Evolutionary conservation across 2,329 filamentous ascomycete genomes (phyloP), one percentile per base, ranked within the genome.

Genomic region (Periconia sp.): DNA sequence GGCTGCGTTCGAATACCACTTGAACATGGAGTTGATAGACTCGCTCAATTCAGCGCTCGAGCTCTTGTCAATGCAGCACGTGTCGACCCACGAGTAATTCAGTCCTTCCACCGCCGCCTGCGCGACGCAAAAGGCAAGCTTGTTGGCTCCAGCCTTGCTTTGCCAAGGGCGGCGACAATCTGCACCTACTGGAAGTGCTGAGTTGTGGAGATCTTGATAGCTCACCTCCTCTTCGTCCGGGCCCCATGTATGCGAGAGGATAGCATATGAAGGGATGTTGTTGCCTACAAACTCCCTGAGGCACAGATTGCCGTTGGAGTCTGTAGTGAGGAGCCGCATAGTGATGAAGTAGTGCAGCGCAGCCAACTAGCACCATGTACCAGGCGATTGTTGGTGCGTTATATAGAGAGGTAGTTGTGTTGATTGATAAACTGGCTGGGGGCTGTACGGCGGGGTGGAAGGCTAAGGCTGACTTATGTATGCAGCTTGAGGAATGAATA

Each of bases 151-250:
- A 37, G 33, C 11, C 15, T 37, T 37, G 33, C 6, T 14, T 37
- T 13, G 11, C 11, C 15, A 37, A n/a, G 3, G 33, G 15, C 33
- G 11, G 33, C 13, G 33, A 11, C 33, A 3, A 37, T 27, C 8
- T 27, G 33, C 11, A 11, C 5, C 13, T n/a, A 37, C 33, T n/a
- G 33, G 10, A 3, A 13, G 33, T 37, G 33, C 15, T 37, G 11
- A 5, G 33, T n/a, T 37, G 11, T n/a, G 11, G 11, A 56, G 17
- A n/a, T 58, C 54, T 40, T 54, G 18, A 33, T 45, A 60, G 13
- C 41, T 53, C 17, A 58, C 49, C 31, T 60, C 57, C n/a, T 58
- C 49, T 40, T 35, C 19, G 20, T 41, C 44, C 13, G 43, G 17
- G 18, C 37, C 51, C 51, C 51, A 53, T 19, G 46, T 49, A 41